Percentiles rank a stretch among this genome's conserved stretches.
Evolutionary conservation across 306 rosid species (phyloP).

Genomic region (Dryas octopetala): DNA sequence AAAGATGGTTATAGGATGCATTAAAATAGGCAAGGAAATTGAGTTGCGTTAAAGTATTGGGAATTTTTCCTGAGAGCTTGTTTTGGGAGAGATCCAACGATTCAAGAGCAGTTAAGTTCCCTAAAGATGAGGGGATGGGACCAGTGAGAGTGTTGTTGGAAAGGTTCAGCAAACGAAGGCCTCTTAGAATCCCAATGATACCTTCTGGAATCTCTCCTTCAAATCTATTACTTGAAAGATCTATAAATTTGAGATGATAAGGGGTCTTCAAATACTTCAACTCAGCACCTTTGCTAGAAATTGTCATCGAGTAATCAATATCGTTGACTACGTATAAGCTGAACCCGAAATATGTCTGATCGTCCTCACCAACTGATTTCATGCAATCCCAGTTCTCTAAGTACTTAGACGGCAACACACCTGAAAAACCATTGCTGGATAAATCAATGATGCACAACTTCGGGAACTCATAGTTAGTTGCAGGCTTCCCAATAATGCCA

Average conservation of each 20-base stretch:
- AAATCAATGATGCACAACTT: not conserved
- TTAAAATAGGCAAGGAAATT: too few relatives aligned
- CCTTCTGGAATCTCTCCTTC: not conserved
- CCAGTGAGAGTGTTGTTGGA: not conserved
- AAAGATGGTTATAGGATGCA: too few relatives aligned
- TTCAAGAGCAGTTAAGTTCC: not conserved
- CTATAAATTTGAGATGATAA: not conserved
- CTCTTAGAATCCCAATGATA: not conserved
- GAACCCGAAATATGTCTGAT: too few relatives aligned
- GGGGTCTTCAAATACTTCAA: not conserved
- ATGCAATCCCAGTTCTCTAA: too few relatives aligned
- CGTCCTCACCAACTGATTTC: too few relatives aligned
- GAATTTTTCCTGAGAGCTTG: not conserved
- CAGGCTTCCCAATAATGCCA: not conserved
- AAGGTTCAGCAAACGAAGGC: not conserved
- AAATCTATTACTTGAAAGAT: not conserved
- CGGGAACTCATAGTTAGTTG: not conserved
- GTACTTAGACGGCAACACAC: not conserved
- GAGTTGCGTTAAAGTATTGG: too few relatives aligned
- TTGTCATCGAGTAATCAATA: too few relatives aligned
- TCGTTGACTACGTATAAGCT: too few relatives aligned
- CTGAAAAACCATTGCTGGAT: not conserved
- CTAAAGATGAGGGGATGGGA: not conserved
- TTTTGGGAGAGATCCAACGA: not conserved
- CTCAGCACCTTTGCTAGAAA: too few relatives aligned